Evolutionary conservation across 371 early-diverging fungal genomes (phyloP).

Genomic region (Apophysomyces ossiformis): DNA sequence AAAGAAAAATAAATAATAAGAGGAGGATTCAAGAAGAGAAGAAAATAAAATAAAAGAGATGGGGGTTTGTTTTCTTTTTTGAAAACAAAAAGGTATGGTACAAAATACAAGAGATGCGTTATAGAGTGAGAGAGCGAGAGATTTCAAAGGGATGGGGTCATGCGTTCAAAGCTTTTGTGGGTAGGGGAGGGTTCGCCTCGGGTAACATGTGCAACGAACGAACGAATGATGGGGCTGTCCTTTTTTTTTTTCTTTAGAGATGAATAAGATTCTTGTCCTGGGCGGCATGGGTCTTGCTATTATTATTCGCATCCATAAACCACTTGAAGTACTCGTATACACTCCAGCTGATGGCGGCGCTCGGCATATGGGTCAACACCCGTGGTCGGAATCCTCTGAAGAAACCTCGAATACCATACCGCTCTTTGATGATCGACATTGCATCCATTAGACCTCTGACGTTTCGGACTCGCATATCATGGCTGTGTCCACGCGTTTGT

Average conservation of each 20-base stretch:
- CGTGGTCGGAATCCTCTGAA: slow-evolving; percentile 84
- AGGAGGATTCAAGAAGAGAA: slow-evolving; percentile 10
- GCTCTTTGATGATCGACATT: slow-evolving; percentile 70
- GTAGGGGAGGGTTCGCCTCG: background rate
- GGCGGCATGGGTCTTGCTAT: slow-evolving; percentile 12
- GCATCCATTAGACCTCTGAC: slow-evolving; percentile 77
- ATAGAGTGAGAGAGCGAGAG: background rate
- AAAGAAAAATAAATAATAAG: background rate
- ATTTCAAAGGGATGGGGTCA: background rate
- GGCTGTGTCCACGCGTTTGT: slow-evolving; percentile 84
- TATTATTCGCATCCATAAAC: slow-evolving; percentile 36
- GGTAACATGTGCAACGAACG: too few relatives aligned
- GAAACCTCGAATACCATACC: slow-evolving; percentile 82
- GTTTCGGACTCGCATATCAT: slow-evolving; percentile 70
- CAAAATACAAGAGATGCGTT: background rate
- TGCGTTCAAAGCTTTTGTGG: background rate
- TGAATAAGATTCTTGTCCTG: slow-evolving; percentile 18
- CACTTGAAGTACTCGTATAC: slow-evolving; percentile 90
- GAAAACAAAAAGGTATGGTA: background rate
- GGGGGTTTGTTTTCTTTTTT: background rate
- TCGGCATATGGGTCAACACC: slow-evolving; percentile 87
- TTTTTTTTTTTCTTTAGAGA: slow-evolving; percentile 4
- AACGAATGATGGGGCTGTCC: too few relatives aligned
- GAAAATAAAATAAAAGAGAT: background rate
- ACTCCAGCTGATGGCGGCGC: slow-evolving; percentile 94